These are phyloP conservation scores for Colletotrichum limetticola DNA, from an alignment of 2,329 filamentous ascomycete species.

Conservation along the genomic window DNA sequence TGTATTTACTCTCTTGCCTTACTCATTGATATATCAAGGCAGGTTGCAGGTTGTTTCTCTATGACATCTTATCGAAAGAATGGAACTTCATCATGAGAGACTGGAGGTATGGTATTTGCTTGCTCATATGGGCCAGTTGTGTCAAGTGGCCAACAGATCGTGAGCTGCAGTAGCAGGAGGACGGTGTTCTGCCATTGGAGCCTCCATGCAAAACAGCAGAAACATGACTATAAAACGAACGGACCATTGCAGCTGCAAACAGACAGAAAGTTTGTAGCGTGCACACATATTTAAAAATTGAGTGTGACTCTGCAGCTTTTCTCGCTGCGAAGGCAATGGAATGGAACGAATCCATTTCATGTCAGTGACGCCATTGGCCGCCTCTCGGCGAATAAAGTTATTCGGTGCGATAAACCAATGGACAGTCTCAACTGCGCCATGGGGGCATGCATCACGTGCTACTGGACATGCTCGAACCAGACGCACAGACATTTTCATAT, in stretches of 20 bases:
- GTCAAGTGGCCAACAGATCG: neutral
- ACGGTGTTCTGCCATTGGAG: neutral
- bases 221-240: neutral
- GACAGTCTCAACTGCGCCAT: constrained; percentile 11
- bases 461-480: neutral
- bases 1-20: too few species aligned
- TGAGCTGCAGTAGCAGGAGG: neutral
- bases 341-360: neutral
- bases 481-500: neutral
- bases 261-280: neutral
- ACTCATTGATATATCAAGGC: neutral
- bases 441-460: constrained; percentile 15
- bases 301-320: constrained; percentile 12
- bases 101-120: neutral
- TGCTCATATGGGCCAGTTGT: neutral
- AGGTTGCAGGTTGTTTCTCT: neutral
- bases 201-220: neutral
- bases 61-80: too few species aligned
- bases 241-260: too few species aligned
- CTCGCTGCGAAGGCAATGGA: constrained; percentile 8
- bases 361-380: constrained; percentile 28
- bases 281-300: neutral
- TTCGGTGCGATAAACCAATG: constrained; percentile 26
- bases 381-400: constrained; percentile 18
- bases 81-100: neutral